Evolutionary conservation across 345 rosid species (phyloP).

Genomic region (Citrus sinensis): DVS_A1.0 CM039167.1:29165001-29165500

Average conservation of each 20-base stretch:
- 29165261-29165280: slow-evolving; percentile 76
- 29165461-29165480: background rate
- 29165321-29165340: slow-evolving; percentile 8
- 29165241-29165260: slow-evolving; percentile 81
- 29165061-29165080: background rate
- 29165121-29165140: slow-evolving; percentile 8
- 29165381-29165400: background rate
- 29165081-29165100: background rate
- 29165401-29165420: background rate
- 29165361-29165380: background rate
- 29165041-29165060: background rate
- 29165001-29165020: background rate
- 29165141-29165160: slow-evolving; percentile 30
- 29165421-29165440: background rate
- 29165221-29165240: slow-evolving; percentile 74
- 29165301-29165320: background rate
- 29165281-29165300: slow-evolving; percentile 73
- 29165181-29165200: slow-evolving; percentile 21
- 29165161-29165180: slow-evolving; percentile 20
- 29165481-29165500: background rate
- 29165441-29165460: background rate
- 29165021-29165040: background rate
- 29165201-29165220: slow-evolving; percentile 9
- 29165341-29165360: background rate
- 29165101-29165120: background rate